Evolutionary conservation across 129 eudicot species (phyloP).

Genomic region (Oenanthe sinensis): DNA sequence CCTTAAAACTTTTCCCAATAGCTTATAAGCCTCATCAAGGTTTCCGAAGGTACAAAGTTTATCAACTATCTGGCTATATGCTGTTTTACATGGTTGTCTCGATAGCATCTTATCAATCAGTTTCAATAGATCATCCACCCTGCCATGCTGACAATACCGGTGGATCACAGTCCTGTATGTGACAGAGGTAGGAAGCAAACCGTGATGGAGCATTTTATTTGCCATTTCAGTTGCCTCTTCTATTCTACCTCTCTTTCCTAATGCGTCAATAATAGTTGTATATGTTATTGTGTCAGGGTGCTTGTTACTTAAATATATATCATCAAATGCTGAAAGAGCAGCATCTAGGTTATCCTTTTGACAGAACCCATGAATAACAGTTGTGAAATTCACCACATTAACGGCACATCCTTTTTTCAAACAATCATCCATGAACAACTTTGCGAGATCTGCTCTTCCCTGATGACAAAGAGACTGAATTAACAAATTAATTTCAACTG

Average conservation of each 20-base stretch:
- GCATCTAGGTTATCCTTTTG: conserved; percentile 52
- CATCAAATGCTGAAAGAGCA: conserved; percentile 83
- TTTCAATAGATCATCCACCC: conserved; percentile 45
- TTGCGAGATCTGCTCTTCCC: conserved; percentile 49
- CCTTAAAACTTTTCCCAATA: conserved; percentile 55
- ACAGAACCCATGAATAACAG: conserved; percentile 79
- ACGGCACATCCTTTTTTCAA: conserved; percentile 65
- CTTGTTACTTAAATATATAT: conserved; percentile 72
- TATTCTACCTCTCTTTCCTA: conserved; percentile 54
- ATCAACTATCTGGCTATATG: conserved; percentile 65
- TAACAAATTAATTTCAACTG: conserved; percentile 73
- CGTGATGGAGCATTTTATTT: conserved; percentile 66
- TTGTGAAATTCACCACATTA: conserved; percentile 69
- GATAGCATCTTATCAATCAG: conserved; percentile 55
- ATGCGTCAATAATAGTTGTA: conserved; percentile 55
- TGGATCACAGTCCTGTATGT: conserved; percentile 73
- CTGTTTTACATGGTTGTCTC: conserved; percentile 40
- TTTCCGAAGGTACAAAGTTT: conserved; percentile 67
- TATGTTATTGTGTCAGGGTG: conserved; percentile 75
- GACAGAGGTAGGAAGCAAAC: conserved; percentile 69
- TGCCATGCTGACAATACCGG: conserved; percentile 53
- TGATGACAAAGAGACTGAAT: conserved; percentile 61
- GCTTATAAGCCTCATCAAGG: conserved; percentile 58
- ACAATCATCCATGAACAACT: conserved; percentile 63
- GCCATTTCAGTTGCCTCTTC: conserved; percentile 65